Evolutionary conservation across 2,329 filamentous ascomycete genomes (phyloP).

Genomic region (Pyricularia pennisetigena): DNA sequence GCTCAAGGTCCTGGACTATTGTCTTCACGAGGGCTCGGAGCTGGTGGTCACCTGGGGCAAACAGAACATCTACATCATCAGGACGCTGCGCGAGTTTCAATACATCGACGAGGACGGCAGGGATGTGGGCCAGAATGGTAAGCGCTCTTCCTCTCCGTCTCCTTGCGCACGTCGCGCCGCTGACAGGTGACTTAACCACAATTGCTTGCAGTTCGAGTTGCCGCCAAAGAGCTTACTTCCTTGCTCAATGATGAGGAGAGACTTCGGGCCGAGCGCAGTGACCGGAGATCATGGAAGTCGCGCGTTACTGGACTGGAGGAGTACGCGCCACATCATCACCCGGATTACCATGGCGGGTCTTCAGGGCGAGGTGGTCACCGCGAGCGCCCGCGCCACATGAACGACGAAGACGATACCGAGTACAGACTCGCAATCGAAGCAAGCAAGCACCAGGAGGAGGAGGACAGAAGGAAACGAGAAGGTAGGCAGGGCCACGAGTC

Average conservation of each 20-base stretch:
- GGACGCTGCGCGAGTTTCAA: constrained; percentile 93
- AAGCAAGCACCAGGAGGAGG: constrained; percentile 90
- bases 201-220: constrained; percentile 66
- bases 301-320: constrained; percentile 91
- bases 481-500: constrained; percentile 40
- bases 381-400: constrained; percentile 37
- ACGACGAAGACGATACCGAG: constrained; percentile 83
- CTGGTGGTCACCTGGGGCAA: constrained; percentile 95
- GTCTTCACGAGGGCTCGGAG: constrained; percentile 93
- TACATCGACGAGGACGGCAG: constrained; percentile 92
- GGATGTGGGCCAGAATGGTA: constrained; percentile 95
- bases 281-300: constrained; percentile 93
- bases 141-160: constrained; percentile 16
- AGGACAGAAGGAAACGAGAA: constrained; percentile 69
- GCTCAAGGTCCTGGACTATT: constrained; percentile 95
- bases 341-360: neutral
- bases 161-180: neutral
- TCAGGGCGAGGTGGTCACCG: neutral
- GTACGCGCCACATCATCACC: constrained; percentile 39
- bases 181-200: constrained; percentile 8
- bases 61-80: constrained; percentile 98
- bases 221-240: constrained; percentile 89
- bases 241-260: constrained; percentile 91
- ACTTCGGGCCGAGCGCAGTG: constrained; percentile 77
- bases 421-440: constrained; percentile 87